Base-by-base conservation (phyloP, 2,329 filamentous ascomycete species). In the Nakataea oryzae region DNA sequence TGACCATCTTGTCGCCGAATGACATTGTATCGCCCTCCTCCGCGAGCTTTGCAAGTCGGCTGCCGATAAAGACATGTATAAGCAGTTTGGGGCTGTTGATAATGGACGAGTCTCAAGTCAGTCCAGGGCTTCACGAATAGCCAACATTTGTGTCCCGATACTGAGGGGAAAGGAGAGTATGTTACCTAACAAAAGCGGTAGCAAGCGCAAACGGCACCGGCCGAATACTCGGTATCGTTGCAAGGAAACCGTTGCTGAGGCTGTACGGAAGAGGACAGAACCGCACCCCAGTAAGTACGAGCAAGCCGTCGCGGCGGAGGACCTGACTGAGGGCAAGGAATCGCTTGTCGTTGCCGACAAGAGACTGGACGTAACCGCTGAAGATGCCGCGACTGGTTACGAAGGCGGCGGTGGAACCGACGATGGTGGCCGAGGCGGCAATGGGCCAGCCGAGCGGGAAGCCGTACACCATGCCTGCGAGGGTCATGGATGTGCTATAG, bases 221-320 rank as follows among this genome's bases (percentile, higher is more conserved):
- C 28, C 87, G 83, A 41, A 99, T 90, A 34, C 89, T 96, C 3
- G 93, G 93, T 65, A 99, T 93, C 1, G 95, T 97, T 32, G 91
- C 91, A 62, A 99, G 85, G 64, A 96, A 96, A 60, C 92, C 95
- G 72, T 99, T 99, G 71, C 90, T 93, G 67, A 97, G 79, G 61
- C 90, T 95, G 73, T 96, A 99, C 17, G 95, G 95, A 64, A 99
- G 73, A 2, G 95, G 95, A 70, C 93, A 97, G 66, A 97, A 83
- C 32, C 95, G 85, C 68, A 99, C 95, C 83, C 95, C 96, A 65
- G 91, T 87, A 57, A 99, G 81, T 61, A 97, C 86, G 69, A 91
- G 89, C 60, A 99, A 75, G 0, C 95, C 95, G 70, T 99, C 95
- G 70, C 90, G 87, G 66, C 96, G 91, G 65, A 99, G 79, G 9